These are phyloP conservation scores for Aspergillus tamarii DNA, from an alignment of 2,329 filamentous ascomycete genomes.

Conservation along the genomic window DNA sequence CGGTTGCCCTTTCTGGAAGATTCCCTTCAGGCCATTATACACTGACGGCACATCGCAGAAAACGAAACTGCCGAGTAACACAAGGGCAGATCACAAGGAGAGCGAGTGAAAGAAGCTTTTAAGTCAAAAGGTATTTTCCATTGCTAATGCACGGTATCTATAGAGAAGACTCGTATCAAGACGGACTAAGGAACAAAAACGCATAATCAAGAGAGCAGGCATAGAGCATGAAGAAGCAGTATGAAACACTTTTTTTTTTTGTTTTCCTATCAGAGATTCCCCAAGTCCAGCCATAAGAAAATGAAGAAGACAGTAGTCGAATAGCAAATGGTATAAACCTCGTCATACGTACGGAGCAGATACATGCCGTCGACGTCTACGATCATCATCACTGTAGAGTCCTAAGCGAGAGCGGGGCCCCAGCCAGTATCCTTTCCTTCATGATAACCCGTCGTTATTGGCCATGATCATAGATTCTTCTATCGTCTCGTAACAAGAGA, in stretches of 20 bases:
- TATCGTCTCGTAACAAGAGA: slow-evolving; percentile 22
- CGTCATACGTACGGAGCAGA: slow-evolving; percentile 33
- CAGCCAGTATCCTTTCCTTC: slow-evolving; percentile 14
- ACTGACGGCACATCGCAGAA: not conserved
- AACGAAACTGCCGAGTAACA: not conserved
- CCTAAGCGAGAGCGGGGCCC: slow-evolving; percentile 13
- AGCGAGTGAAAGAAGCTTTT: too few relatives aligned
- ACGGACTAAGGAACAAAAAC: not conserved
- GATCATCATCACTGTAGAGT: slow-evolving; percentile 33
- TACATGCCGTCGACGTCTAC: slow-evolving; percentile 34
- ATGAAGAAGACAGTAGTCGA: slow-evolving; percentile 19
- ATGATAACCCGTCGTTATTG: slow-evolving; percentile 20
- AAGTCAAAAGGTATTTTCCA: slow-evolving; percentile 1
- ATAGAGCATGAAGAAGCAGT: slow-evolving; percentile 1
- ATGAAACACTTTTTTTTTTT: slow-evolving; percentile 7
- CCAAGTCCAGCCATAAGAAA: slow-evolving; percentile 11
- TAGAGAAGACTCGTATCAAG: slow-evolving; percentile 1
- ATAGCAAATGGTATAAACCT: slow-evolving; percentile 31
- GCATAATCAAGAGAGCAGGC: not conserved
- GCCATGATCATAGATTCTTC: slow-evolving; percentile 21
- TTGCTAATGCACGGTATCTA: slow-evolving; percentile 10
- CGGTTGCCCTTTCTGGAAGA: not conserved
- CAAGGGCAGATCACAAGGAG: not conserved
- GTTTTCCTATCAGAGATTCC: slow-evolving; percentile 13
- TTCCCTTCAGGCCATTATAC: not conserved